These are phyloP conservation scores for Solanum hybrid DNA, from an alignment of 305 asterid species.

Conservation along the genomic window DNA sequence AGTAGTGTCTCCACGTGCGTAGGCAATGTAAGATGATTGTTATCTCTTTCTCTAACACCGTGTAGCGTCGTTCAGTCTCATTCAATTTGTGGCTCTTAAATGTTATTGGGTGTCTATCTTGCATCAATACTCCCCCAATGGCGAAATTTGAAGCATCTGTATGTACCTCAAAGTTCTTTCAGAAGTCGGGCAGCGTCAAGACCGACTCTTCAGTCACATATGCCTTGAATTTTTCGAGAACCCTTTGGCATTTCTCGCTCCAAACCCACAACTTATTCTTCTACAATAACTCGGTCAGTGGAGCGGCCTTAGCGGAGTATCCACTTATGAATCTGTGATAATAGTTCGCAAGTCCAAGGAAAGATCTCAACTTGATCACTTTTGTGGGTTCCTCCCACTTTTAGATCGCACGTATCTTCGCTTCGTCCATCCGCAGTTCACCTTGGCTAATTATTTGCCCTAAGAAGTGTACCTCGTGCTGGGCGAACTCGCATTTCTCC, in stretches of 20 bases:
- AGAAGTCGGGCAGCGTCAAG: not conserved
- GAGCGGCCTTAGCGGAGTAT: too few species aligned
- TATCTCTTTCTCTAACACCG: too few species aligned
- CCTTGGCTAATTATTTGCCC: not conserved
- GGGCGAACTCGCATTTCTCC: not conserved
- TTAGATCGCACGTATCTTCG: too few species aligned
- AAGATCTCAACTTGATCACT: not conserved
- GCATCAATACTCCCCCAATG: not conserved
- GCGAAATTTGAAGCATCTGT: accelerated
- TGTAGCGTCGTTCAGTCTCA: not conserved
- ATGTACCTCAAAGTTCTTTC: too few species aligned
- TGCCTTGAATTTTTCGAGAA: not conserved
- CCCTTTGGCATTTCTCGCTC: not conserved
- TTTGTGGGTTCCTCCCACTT: not conserved
- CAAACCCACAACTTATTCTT: not conserved
- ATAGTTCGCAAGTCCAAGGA: too few species aligned
- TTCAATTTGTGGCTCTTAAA: not conserved
- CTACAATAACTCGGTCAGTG: not conserved
- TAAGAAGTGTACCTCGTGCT: not conserved
- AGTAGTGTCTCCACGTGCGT: not conserved
- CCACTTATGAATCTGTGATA: not conserved
- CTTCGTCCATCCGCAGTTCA: not conserved
- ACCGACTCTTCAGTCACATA: not conserved
- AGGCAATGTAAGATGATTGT: not conserved
- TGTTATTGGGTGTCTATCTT: not conserved